Evolutionary conservation across 2,329 filamentous ascomycete genomes (phyloP).

Genomic region (Pezicula radicicola): DNA sequence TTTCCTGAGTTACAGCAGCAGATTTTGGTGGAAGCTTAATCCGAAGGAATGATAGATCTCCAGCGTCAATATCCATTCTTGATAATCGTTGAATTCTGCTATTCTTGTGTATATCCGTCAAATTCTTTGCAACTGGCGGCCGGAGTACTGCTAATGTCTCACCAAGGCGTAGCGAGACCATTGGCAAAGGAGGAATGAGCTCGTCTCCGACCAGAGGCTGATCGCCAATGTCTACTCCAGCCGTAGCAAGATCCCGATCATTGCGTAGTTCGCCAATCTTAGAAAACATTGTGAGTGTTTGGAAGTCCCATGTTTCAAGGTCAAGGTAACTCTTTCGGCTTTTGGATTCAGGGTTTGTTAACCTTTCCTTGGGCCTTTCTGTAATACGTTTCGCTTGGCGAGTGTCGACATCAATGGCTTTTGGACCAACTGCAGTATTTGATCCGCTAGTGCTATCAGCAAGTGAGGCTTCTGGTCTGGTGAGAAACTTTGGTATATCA

Average conservation of each 20-base stretch:
- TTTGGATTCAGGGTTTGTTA: background rate
- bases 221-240: conserved; percentile 16
- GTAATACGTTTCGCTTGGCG: too few relatives aligned
- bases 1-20: background rate
- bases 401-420: too few relatives aligned
- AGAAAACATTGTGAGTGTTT: conserved; percentile 13
- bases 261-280: conserved; percentile 24
- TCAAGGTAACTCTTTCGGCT: background rate
- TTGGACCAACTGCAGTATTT: too few relatives aligned
- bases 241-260: conserved; percentile 21
- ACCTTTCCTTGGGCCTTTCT: background rate
- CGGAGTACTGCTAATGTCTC: conserved; percentile 3
- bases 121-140: conserved; percentile 6
- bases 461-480: background rate
- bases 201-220: conserved; percentile 16
- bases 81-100: background rate
- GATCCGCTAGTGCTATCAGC: background rate
- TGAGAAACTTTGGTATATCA: conserved; percentile 13
- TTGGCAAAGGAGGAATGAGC: conserved; percentile 19
- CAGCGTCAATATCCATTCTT: background rate
- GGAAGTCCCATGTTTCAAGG: conserved; percentile 21
- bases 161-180: conserved; percentile 24
- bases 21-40: conserved; percentile 6
- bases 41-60: background rate
- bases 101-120: background rate